phyloP scores from a whole-genome alignment of 371 early-diverging fungal species.

The Phascolomyces articulosus region DNA sequence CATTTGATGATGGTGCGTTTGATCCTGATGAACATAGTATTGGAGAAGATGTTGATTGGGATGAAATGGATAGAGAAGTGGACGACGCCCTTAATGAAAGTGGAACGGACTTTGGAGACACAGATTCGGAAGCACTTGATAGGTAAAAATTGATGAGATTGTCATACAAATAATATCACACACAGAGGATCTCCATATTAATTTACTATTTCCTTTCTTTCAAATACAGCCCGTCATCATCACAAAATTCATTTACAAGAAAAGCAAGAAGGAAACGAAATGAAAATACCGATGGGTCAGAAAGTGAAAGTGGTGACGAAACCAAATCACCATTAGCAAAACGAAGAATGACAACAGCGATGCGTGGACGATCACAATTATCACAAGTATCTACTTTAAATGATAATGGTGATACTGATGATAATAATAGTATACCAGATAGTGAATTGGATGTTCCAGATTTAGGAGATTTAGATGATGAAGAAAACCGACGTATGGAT shows the following conservation, averaged over 20 bases:
- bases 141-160: too few relatives aligned
- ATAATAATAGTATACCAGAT: conserved; percentile 15
- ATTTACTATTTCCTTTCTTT: too few relatives aligned
- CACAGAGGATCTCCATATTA: too few relatives aligned
- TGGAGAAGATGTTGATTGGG: conserved; percentile 56
- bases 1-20: conserved; percentile 39
- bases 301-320: conserved; percentile 31
- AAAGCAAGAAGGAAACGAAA: conserved; percentile 28
- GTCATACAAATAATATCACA: too few relatives aligned
- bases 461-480: conserved; percentile 5
- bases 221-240: conserved; percentile 18
- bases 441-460: conserved; percentile 6
- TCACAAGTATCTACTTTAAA: conserved; percentile 29
- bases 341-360: conserved; percentile 17
- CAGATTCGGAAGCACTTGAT: conserved; percentile 37
- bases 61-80: conserved; percentile 58
- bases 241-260: conserved; percentile 11
- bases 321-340: conserved; percentile 19
- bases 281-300: conserved; percentile 18
- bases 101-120: conserved; percentile 57
- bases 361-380: conserved; percentile 32
- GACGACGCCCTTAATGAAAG: conserved; percentile 62
- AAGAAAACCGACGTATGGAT: conserved; percentile 1
- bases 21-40: conserved; percentile 51
- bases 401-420: conserved; percentile 4